Base-by-base conservation (phyloP, 352 stramenopile species). In the Phytophthora pistaciae region DNA sequence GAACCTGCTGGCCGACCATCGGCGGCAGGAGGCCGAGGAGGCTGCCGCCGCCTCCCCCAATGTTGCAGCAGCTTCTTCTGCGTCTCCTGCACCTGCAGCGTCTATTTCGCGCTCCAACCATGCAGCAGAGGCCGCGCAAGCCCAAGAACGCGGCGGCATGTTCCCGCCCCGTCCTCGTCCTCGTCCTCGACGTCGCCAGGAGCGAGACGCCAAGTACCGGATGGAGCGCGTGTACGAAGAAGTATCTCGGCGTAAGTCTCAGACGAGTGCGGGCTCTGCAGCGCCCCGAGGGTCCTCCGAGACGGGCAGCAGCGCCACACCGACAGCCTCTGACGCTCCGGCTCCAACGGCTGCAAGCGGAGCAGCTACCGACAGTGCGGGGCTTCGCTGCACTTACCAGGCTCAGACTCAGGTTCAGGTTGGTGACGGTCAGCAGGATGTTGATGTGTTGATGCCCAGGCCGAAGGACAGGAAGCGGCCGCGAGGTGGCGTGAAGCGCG, bases 211-310 rank as follows among this genome's bases (percentile, higher is more conserved):
- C 10, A 78, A 82, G 54, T 65, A 79, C 52, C 77, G 82, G 21
- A 90, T 90, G 82, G 74, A 87, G 56, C 77, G 75, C 31, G 82
- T 90, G 25, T 90, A 84, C 46, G 59, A 83, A 20, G 75, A 90
- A 48, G 75, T 90, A 0, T 85, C 74, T 25, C 66, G 78, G 2
- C 68, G 78, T 25, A 84, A 79, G 59, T 67, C 68, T n/a, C 75
- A 76, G 61, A 23, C 49, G 3, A 36, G 64, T 54, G 60, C 20
- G 61, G 55, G 66, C 23, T 8, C 58, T 8, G 66, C 63, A 55
- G 56, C 20, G 13, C 70, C 64, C 4, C 56, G 63, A 55, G 57
- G 56, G 21, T 77, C 73, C n/a, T 77, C 65, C 18, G 69, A 78
- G 33, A 80, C 69, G 11, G 62, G 71, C 44, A 78, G 70, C 36